phyloP scores from a whole-genome alignment of 352 stramenopile species.

The Phytophthora ohioensis region DNA sequence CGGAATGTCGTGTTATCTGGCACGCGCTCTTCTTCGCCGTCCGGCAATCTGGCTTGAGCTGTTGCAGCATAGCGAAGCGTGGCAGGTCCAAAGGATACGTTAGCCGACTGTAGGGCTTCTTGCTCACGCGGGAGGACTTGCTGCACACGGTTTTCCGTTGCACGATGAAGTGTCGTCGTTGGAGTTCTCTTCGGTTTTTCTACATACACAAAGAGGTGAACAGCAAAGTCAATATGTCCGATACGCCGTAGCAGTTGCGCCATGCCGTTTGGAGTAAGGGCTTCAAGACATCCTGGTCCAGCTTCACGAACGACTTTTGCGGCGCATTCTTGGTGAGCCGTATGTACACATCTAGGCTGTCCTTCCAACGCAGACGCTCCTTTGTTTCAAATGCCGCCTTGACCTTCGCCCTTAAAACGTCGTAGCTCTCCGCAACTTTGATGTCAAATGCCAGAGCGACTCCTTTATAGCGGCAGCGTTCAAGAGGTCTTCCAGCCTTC shows the following conservation, averaged over 20 bases:
- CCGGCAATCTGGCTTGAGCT: conserved; percentile 10
- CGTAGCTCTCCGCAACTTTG: conserved; percentile 4
- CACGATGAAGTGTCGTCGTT: conserved; percentile 4
- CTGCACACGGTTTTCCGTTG: conserved; percentile 10
- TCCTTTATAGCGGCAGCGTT: conserved; percentile 18
- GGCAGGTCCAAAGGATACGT: conserved; percentile 8
- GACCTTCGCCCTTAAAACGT: not conserved
- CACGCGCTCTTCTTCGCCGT: not conserved
- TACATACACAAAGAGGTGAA: not conserved
- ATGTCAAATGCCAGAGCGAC: conserved; percentile 15
- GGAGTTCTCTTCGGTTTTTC: conserved; percentile 2
- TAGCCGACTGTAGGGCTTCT: not conserved
- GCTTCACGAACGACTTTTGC: conserved; percentile 10
- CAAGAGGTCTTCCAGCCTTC: conserved; percentile 10
- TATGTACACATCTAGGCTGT: conserved; percentile 10
- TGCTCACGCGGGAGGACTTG: conserved; percentile 9
- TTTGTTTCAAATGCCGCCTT: conserved; percentile 16
- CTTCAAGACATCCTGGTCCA: conserved; percentile 7
- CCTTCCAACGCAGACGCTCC: not conserved
- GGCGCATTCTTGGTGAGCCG: conserved; percentile 10
- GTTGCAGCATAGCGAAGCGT: conserved; percentile 15
- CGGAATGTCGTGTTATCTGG: conserved; percentile 19
- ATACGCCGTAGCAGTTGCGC: no score
- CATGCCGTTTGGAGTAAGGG: not conserved
- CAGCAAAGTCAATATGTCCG: no score